Conservation (phyloP, 139 green algal genomes). For the Raphidocelis subcapitata region DNA sequence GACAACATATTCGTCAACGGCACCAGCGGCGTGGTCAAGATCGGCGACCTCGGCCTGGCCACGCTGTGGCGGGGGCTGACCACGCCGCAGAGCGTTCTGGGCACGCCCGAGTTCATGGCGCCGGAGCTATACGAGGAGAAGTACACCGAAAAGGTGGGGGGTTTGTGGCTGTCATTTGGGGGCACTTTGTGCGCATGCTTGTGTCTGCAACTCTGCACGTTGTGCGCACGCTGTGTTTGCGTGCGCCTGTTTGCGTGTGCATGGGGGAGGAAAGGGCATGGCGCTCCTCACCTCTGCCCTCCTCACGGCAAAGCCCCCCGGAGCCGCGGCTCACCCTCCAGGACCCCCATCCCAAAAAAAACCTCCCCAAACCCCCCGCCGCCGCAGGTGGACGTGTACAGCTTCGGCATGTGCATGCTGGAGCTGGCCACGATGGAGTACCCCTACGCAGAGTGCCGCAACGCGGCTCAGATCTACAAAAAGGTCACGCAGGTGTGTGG, state of each 20-base stretch:
- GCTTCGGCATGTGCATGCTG: slow-evolving; percentile 94
- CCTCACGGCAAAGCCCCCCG: too few relatives aligned
- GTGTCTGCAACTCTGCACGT: too few relatives aligned
- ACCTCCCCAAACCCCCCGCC: too few relatives aligned
- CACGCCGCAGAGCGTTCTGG: slow-evolving; percentile 30
- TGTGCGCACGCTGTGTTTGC: too few relatives aligned
- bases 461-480: slow-evolving; percentile 99
- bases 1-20: slow-evolving; percentile 95
- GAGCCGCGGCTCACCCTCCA: too few relatives aligned
- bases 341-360: too few relatives aligned
- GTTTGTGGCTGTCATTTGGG: too few relatives aligned
- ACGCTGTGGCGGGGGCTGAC: slow-evolving; percentile 72
- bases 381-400: slow-evolving; percentile 70
- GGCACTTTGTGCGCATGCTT: too few relatives aligned
- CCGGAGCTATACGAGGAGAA: slow-evolving; percentile 86
- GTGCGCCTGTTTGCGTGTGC: too few relatives aligned
- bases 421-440: slow-evolving; percentile 98
- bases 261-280: too few relatives aligned
- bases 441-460: slow-evolving; percentile 96
- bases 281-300: too few relatives aligned
- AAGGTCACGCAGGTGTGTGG: slow-evolving; percentile 85
- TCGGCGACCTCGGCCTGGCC: slow-evolving; percentile 96
- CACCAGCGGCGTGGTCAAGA: slow-evolving; percentile 94
- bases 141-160: slow-evolving; percentile 97
- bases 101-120: slow-evolving; percentile 89